These are phyloP conservation scores for Trametes cinnabarina DNA, from an alignment of 768 basidiomycete genomes.

Conservation along the genomic window DNA sequence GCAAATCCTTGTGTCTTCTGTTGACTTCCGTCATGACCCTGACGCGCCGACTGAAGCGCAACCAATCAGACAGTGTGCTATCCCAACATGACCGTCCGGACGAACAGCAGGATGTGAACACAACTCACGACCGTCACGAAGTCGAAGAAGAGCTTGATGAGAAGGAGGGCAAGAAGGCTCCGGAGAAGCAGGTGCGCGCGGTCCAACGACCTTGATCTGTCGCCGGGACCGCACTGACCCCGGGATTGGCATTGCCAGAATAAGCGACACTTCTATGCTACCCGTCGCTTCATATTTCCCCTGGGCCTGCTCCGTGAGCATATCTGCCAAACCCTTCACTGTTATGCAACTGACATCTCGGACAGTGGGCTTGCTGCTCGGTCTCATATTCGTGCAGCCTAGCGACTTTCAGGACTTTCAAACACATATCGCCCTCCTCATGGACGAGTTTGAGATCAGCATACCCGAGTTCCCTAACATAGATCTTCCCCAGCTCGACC, in stretches of 20 bases:
- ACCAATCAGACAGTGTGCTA: constrained; percentile 12
- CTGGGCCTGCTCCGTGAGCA: constrained; percentile 62
- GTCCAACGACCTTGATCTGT: neutral
- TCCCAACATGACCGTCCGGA: constrained; percentile 5
- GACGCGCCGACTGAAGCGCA: constrained; percentile 10
- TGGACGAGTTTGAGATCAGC: constrained; percentile 69
- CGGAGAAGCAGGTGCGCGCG: neutral
- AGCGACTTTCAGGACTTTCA: constrained; percentile 68
- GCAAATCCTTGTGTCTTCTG: neutral
- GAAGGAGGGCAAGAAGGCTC: neutral
- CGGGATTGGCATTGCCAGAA: constrained; percentile 6
- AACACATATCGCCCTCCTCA: constrained; percentile 58
- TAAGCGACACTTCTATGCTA: constrained; percentile 27
- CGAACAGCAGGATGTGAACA: neutral
- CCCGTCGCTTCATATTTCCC: constrained; percentile 64
- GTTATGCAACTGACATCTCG: neutral
- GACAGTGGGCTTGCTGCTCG: constrained; percentile 64
- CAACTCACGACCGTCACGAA: neutral
- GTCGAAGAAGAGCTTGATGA: neutral
- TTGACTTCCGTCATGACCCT: constrained; percentile 4
- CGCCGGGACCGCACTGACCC: neutral
- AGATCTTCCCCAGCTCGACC: constrained; percentile 65
- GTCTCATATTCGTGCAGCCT: constrained; percentile 64
- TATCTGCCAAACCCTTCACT: neutral
- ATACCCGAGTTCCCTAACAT: constrained; percentile 62